A percentile compares a stretch with the other conserved stretches of the same genome.
These are phyloP conservation scores for Isochrysis galbana DNA, from an alignment of 78 protist genomes.

Conservation along the genomic window DNA sequence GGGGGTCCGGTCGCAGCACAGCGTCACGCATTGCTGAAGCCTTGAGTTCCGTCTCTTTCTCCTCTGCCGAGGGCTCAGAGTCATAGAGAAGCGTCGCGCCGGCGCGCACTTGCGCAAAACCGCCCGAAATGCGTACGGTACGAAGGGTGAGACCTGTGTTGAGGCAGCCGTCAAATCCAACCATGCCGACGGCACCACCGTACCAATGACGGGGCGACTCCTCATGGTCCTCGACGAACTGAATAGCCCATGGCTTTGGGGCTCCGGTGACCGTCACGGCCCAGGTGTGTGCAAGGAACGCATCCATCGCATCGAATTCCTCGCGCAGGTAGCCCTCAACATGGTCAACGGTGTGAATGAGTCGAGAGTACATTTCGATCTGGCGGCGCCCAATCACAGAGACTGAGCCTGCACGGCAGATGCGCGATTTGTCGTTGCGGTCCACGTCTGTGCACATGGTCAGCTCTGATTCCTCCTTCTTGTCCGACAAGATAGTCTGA, in stretches of 20 bases:
- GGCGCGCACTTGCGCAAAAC: conserved; percentile 48
- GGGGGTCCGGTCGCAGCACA: neutral
- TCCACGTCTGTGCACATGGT: conserved; percentile 58
- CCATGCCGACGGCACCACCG: conserved; percentile 24
- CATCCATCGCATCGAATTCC: conserved; percentile 55
- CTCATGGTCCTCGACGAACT: conserved; percentile 44
- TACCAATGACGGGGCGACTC: neutral
- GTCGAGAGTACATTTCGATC: conserved; percentile 55
- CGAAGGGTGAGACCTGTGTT: conserved; percentile 53
- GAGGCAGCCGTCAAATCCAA: conserved; percentile 49
- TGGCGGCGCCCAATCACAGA: conserved; percentile 44
- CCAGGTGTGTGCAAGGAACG: conserved; percentile 59
- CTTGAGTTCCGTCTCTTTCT: conserved; percentile 52
- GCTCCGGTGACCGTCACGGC: conserved; percentile 52
- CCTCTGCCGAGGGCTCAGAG: conserved; percentile 51
- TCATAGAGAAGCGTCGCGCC: conserved; percentile 54
- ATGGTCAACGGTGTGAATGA: conserved; percentile 56
- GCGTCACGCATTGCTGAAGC: conserved; percentile 35
- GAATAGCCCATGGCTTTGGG: conserved; percentile 32
- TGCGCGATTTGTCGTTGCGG: conserved; percentile 53
- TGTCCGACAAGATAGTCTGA: conserved; percentile 16
- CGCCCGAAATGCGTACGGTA: conserved; percentile 27
- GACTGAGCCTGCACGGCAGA: conserved; percentile 26
- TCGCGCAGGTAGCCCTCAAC: conserved; percentile 41
- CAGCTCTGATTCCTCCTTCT: conserved; percentile 44